These are phyloP conservation scores for Benincasa hispida DNA, from an alignment of 306 rosid species.

Conservation along the genomic window DNA sequence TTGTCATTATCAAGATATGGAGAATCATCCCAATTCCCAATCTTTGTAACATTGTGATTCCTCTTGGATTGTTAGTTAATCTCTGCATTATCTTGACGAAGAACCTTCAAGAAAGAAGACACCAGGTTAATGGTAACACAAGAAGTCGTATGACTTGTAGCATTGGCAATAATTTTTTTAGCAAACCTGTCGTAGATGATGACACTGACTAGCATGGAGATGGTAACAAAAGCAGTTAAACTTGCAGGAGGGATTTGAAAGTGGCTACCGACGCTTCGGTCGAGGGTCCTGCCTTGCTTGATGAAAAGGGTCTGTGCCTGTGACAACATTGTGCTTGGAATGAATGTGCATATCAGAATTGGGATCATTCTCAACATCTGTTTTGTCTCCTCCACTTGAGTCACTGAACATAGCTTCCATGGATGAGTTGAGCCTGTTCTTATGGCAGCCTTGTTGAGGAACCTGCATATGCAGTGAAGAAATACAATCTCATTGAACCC, in stretches of 20 bases:
- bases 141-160: neutral
- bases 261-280: constrained; percentile 37
- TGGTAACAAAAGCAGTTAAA: constrained; percentile 47
- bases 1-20: constrained; percentile 46
- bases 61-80: constrained; percentile 65
- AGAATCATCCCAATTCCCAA: constrained; percentile 66
- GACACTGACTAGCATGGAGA: constrained; percentile 58
- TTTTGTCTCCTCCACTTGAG: constrained; percentile 82
- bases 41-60: constrained; percentile 75
- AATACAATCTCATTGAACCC: neutral
- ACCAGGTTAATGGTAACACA: neutral
- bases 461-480: constrained; percentile 11
- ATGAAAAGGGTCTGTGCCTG: constrained; percentile 64
- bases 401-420: constrained; percentile 51
- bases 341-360: constrained; percentile 45
- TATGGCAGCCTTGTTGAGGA: constrained; percentile 33
- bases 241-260: constrained; percentile 79
- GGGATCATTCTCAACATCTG: constrained; percentile 60
- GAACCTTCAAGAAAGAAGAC: constrained; percentile 10
- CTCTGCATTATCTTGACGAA: constrained; percentile 50
- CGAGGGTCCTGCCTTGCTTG: constrained; percentile 79
- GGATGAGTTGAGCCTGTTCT: constrained; percentile 24
- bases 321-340: constrained; percentile 71
- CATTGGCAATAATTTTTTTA: neutral
- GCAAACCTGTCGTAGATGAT: constrained; percentile 49